Evolutionary conservation across 208 protist genomes (phyloP).

Genomic region (Trypanosoma boissoni): DNA sequence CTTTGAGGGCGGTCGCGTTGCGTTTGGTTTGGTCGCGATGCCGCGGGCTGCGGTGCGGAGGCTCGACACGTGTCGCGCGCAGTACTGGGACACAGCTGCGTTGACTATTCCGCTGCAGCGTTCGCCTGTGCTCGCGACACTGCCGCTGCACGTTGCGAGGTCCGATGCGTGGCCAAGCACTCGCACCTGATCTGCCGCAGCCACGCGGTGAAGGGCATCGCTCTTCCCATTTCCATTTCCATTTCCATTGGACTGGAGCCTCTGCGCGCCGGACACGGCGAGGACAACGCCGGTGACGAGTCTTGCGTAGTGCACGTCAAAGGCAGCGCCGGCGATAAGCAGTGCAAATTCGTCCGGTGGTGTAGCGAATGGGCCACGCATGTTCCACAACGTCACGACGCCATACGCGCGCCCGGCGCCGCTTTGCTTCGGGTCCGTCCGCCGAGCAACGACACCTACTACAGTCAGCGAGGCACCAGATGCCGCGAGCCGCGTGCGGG

Average conservation of each 20-base stretch:
- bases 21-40: background rate
- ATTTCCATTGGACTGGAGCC: no score
- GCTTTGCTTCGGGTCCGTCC: conserved; percentile 63
- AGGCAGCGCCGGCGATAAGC: conserved; percentile 57
- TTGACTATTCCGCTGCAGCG: conserved; percentile 59
- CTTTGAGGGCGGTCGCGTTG: no score
- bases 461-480: conserved; percentile 18
- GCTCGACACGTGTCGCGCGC: conserved; percentile 44
- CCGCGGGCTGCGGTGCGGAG: conserved; percentile 44
- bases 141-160: conserved; percentile 50
- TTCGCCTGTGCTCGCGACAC: conserved; percentile 38
- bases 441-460: conserved; percentile 61
- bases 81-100: conserved; percentile 35
- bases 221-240: no score
- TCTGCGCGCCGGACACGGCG: conserved; percentile 43
- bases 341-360: conserved; percentile 44
- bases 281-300: conserved; percentile 45
- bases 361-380: conserved; percentile 45
- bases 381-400: conserved; percentile 63
- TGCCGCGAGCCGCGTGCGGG: conserved; percentile 7
- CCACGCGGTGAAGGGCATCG: conserved; percentile 30
- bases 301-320: conserved; percentile 57
- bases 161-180: conserved; percentile 65
- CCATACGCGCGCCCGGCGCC: conserved; percentile 36
- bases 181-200: conserved; percentile 35